Base-by-base conservation (phyloP, 805 yeast genomes). In the Starmerella apis region DNA sequence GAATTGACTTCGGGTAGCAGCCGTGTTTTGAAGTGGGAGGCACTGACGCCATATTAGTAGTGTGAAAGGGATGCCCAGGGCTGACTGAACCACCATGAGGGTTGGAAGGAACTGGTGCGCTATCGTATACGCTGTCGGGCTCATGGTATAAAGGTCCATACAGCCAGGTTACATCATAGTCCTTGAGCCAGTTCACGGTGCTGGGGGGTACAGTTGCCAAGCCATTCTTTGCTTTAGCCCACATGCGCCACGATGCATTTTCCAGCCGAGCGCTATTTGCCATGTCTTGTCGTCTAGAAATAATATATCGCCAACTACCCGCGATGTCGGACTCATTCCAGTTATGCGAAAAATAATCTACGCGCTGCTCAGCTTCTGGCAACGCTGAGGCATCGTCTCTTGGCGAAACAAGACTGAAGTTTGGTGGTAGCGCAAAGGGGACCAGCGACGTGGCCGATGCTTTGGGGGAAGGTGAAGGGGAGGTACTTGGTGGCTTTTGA, bases 261-360 rank as follows among this genome's bases (percentile, higher is more conserved):
- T 84, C 88, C 41, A 84, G 69, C 43, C 94, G 70, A 8, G 84
- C 94, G 57, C 79, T 78, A 70, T 79, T 80, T 35, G 95, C 94
- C 53, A 85, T 83, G 62, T 85, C 90, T 56, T 84, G 84, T 42
- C 94, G 76, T 59, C 83, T 79, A 54, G 79, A 68, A 38, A 86
- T 87, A 50, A 92, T 83, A 64, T 92, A 92, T 57, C 95, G 75
- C 99, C 99, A 92, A 27, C 96, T 86, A 55, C 85, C 85, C 11
- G 94, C 85, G 27, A 92, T 85, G 63, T 92, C 98, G 4, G 79
- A 70, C 56, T 88, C 97, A 59, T 86, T 86, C 99, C 99, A 92
- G 64, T 92, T 75, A 64, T 92, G 96, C 4, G 95, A 84, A 46
- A 92, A 72, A 66, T 92, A 92, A 69, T 92, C 99, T 8, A 92